These are phyloP conservation scores for Bacidia rubella DNA, from an alignment of 495 filamentous ascomycete species.

Conservation along the genomic window DNA sequence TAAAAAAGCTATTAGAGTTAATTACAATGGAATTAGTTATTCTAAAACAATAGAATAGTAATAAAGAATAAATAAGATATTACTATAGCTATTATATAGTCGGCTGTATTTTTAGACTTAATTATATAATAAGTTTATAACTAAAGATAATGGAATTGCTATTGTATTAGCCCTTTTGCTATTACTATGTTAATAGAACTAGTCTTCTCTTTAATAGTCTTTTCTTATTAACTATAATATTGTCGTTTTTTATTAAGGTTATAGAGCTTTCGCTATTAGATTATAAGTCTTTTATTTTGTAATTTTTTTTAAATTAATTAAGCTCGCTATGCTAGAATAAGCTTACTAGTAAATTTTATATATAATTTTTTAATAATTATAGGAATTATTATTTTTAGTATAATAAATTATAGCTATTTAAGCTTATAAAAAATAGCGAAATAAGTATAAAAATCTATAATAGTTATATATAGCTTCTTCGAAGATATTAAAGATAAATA, in stretches of 20 bases:
- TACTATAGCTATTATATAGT: neutral
- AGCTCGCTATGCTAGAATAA: neutral
- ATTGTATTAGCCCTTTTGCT: neutral
- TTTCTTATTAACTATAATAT: neutral
- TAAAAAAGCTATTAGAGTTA: neutral
- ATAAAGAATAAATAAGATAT: neutral
- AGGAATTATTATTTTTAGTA: no score
- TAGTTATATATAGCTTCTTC: no score
- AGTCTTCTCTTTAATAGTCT: neutral
- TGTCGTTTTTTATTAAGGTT: neutral
- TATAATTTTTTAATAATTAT: neutral
- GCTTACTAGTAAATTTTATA: neutral
- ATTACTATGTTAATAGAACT: neutral
- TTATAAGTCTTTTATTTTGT: neutral
- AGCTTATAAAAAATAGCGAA: no score
- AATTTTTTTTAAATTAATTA: neutral
- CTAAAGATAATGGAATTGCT: neutral
- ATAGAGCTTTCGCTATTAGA: neutral
- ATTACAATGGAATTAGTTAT: neutral
- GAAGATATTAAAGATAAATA: neutral
- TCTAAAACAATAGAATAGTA: neutral
- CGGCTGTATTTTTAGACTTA: neutral
- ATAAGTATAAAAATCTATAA: no score
- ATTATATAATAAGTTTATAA: neutral
- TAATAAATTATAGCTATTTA: no score